Percentiles rank a stretch among this genome's conserved stretches.
phyloP scores from a whole-genome alignment of 163 green algal genomes.

The Chlorella variabilis region DNA sequence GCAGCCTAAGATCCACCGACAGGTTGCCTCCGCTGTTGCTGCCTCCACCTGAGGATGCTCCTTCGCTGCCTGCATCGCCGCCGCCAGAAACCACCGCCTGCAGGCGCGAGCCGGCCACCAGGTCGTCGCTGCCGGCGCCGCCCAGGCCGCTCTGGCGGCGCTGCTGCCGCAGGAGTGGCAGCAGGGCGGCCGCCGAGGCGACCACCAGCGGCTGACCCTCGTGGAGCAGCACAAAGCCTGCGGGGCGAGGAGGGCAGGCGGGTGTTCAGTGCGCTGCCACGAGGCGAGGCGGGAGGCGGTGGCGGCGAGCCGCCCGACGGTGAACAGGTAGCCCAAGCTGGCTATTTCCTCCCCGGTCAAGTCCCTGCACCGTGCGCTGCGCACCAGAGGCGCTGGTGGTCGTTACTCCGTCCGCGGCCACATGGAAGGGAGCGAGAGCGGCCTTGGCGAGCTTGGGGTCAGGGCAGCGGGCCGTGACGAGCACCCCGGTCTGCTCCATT shows the following conservation, averaged over 20 bases:
- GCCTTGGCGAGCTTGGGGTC: constrained; percentile 29
- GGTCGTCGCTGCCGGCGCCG: background rate
- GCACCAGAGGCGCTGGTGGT: constrained; percentile 14
- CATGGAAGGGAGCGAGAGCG: constrained; percentile 14
- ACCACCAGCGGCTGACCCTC: background rate
- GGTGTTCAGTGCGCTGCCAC: background rate
- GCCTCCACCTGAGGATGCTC: background rate
- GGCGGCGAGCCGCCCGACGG: no score
- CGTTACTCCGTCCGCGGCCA: background rate
- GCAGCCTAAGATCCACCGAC: background rate
- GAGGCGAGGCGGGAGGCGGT: no score
- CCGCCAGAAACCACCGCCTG: background rate
- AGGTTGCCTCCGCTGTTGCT: no score
- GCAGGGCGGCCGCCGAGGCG: background rate
- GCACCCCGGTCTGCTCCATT: background rate
- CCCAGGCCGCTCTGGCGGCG: background rate
- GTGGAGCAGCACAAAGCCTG: constrained; percentile 24
- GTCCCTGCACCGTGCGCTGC: no score
- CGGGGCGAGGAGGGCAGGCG: no score
- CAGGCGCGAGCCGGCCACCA: background rate
- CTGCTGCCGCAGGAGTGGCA: constrained; percentile 19
- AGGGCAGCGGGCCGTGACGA: background rate
- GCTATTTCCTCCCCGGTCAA: no score
- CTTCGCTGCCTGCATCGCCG: background rate
- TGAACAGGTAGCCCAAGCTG: no score